These are phyloP conservation scores for Lactifluus hygrophoroides DNA, from an alignment of 768 basidiomycete genomes.

Conservation along the genomic window DNA sequence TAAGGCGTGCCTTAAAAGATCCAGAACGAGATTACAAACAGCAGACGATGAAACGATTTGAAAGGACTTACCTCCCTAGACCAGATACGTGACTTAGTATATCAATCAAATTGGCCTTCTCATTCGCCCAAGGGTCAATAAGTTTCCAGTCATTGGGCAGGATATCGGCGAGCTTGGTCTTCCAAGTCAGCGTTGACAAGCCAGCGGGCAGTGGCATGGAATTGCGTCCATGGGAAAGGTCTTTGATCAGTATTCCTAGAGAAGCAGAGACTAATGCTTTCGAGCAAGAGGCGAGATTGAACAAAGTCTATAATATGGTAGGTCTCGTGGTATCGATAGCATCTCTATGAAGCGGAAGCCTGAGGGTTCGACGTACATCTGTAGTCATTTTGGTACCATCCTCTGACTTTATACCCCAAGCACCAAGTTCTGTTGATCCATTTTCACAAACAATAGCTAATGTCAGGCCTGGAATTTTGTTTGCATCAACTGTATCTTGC, in stretches of 20 bases:
- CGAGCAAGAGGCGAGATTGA: slow-evolving; percentile 31
- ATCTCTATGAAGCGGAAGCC: neutral
- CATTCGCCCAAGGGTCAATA: slow-evolving; percentile 34
- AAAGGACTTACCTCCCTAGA: slow-evolving; percentile 27
- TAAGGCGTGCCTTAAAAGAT: slow-evolving; percentile 5
- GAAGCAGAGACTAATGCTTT: slow-evolving; percentile 34
- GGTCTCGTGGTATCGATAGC: neutral
- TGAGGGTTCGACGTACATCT: slow-evolving; percentile 1
- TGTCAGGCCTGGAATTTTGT: slow-evolving; percentile 2
- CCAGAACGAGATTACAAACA: neutral
- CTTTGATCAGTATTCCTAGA: slow-evolving; percentile 36
- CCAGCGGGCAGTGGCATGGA: slow-evolving; percentile 28
- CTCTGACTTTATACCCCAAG: slow-evolving; percentile 14
- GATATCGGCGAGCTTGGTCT: slow-evolving; percentile 30
- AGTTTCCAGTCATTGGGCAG: slow-evolving; percentile 34
- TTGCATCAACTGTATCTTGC: neutral
- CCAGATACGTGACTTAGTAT: slow-evolving; percentile 36
- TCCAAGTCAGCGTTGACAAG: slow-evolving; percentile 29
- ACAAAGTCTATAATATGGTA: slow-evolving; percentile 32
- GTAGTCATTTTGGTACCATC: slow-evolving; percentile 12
- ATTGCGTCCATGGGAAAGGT: slow-evolving; percentile 31
- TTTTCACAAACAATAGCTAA: slow-evolving; percentile 8
- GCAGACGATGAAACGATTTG: neutral
- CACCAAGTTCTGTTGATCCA: neutral
- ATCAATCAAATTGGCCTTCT: slow-evolving; percentile 32